Conservation (phyloP, 805 yeast species). For the Wickerhamomyces silvicola region DNA sequence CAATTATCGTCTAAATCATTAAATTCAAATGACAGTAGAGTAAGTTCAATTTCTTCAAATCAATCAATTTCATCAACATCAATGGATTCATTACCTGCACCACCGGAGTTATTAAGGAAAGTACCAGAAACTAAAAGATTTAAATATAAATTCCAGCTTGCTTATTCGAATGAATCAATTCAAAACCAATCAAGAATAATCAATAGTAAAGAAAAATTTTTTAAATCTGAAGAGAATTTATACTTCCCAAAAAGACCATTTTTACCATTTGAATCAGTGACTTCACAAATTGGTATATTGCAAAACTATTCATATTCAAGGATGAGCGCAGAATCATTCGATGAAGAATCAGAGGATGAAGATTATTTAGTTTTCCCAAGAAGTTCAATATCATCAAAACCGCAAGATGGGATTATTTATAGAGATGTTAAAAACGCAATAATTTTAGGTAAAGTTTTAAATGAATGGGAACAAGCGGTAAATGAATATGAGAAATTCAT, state of each 20-base stretch:
- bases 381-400: conserved; percentile 1
- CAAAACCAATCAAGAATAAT: conserved; percentile 25
- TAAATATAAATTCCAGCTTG: conserved; percentile 39
- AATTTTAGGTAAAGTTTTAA: conserved; percentile 40
- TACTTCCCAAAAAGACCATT: conserved; percentile 3
- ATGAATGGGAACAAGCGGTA: conserved; percentile 44
- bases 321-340: conserved; percentile 7
- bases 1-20: conserved; percentile 1
- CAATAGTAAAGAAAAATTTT: conserved; percentile 8
- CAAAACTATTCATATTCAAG: conserved; percentile 1
- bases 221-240: neutral
- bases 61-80: conserved; percentile 1
- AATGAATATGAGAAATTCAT: conserved; percentile 42
- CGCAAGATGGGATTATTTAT: conserved; percentile 2
- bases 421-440: conserved; percentile 19
- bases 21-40: neutral
- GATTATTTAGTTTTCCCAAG: conserved; percentile 9
- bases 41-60: neutral
- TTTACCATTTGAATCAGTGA: conserved; percentile 10
- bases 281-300: conserved; percentile 1
- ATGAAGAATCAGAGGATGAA: conserved; percentile 12
- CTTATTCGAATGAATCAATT: conserved; percentile 35
- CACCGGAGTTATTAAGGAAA: conserved; percentile 38
- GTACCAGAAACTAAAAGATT: conserved; percentile 43
- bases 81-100: conserved; percentile 26